phyloP scores from a whole-genome alignment of 2,329 filamentous ascomycete species.

The Lecanicillium sp. region DNA sequence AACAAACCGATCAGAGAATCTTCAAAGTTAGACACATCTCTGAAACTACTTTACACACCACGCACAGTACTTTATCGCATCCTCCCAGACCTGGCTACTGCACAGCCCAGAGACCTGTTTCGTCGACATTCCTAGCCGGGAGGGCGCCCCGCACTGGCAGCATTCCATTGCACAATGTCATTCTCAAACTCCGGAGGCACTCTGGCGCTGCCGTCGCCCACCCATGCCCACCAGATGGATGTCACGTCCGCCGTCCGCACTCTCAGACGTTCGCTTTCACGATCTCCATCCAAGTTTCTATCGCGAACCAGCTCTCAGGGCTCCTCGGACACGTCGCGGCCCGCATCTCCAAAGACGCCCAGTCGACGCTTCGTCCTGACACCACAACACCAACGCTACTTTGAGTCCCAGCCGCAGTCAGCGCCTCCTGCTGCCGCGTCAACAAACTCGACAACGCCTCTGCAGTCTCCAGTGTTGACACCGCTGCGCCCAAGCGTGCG shows the following conservation, averaged over 20 bases:
- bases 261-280: constrained; percentile 77
- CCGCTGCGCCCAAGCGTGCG: constrained; percentile 60
- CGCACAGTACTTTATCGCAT: no score
- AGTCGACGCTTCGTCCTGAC: constrained; percentile 34
- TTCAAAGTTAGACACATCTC: no score
- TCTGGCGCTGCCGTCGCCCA: constrained; percentile 79
- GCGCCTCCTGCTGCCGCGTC: constrained; percentile 25
- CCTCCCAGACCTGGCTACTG: no score
- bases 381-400: constrained; percentile 22
- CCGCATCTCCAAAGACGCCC: constrained; percentile 41
- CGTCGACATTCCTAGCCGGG: constrained; percentile 20
- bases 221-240: constrained; percentile 73
- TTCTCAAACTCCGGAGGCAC: constrained; percentile 63
- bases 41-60: no score
- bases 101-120: constrained; percentile 3
- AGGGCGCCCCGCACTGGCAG: constrained; percentile 16
- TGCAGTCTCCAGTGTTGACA: constrained; percentile 46
- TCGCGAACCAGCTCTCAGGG: constrained; percentile 38
- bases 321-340: constrained; percentile 36
- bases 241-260: constrained; percentile 74
- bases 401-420: constrained; percentile 23
- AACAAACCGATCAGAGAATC: no score
- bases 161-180: constrained; percentile 40
- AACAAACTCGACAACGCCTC: constrained; percentile 19
- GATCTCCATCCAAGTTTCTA: constrained; percentile 89